Evolutionary conservation across 2,329 filamentous ascomycete species (phyloP), one percentile per base, ranked within the genome.

Genomic region (Penicillium sclerotiorum): DNA sequence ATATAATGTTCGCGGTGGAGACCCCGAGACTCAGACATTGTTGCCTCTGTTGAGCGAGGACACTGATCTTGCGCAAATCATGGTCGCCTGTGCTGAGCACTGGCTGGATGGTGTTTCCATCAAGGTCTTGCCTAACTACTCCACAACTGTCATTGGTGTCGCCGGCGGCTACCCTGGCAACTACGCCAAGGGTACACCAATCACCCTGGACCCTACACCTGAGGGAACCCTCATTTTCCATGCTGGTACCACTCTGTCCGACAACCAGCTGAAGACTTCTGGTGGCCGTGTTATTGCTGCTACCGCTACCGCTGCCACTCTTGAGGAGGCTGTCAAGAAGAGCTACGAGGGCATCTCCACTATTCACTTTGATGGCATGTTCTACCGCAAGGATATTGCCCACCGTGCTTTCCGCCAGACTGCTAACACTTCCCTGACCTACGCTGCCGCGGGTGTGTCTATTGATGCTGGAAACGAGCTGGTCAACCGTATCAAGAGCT

Each of bases 401-500:
- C 85, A 92, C 73, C 84, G 89, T 25, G 75, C 75, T 12, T 77
- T 77, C 65, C 66, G 67, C 36, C 64, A 69, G 43, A 63, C 62
- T n/a, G 58, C 63, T 43, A 49, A 60, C 40, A 58, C 58, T 40
- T 66, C 67, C 45, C 81, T 99, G 69, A 97, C 94, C 7, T 99
- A 99, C 68, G 94, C 93, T 8, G 84, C 89, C 43, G 91, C 94
- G 2, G 94, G 94, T 50, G 94, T 99, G 18, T 94, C 89, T 61
- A 96, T 99, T 55, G 90, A 96, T 58, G 89, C 90, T 6, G 94
- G 94, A 21, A 99, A 99, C 69, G 83, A 89, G 55, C 88, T 99
- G 38, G 93, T 99, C 38, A 83, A 92, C 67, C 85, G 87, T 59
- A 99, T 99, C 80, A 96, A 95, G 76, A 82, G 84, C 55, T 89